Evolutionary conservation across 106 monocot genomes (phyloP).

Genomic region (Dioscorea zingiberensis): DNA sequence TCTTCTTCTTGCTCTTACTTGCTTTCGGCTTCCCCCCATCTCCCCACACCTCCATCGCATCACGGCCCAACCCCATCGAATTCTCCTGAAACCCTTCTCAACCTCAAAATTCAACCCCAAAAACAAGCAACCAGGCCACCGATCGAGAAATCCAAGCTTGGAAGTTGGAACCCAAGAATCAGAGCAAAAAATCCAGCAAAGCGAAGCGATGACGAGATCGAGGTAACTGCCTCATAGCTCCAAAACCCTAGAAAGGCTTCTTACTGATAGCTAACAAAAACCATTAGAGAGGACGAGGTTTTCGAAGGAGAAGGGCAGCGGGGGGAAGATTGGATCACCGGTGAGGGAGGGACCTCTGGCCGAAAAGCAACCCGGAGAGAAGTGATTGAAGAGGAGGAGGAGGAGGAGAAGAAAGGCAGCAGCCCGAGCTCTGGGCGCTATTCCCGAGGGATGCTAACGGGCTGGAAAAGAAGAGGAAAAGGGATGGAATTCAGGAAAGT

Average conservation of each 20-base stretch:
- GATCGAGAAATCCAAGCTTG: neutral
- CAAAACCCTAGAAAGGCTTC: neutral
- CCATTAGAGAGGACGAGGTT: neutral
- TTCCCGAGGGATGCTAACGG: slow-evolving; percentile 1
- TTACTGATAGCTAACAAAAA: too few relatives aligned
- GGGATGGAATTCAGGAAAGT: slow-evolving; percentile 1
- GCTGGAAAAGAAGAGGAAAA: slow-evolving; percentile 4
- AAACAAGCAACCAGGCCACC: neutral
- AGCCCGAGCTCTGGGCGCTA: slow-evolving; percentile 15
- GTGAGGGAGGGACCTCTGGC: neutral
- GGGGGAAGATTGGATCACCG: neutral
- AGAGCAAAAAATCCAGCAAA: neutral
- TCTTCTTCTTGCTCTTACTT: slow-evolving; percentile 20
- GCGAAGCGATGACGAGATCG: neutral
- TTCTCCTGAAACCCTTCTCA: slow-evolving; percentile 9
- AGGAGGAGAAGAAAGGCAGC: neutral
- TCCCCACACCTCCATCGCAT: slow-evolving; percentile 21
- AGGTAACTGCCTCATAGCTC: neutral
- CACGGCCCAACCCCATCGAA: slow-evolving; percentile 37
- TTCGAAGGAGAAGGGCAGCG: neutral
- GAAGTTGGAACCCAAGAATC: neutral
- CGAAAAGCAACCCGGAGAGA: neutral
- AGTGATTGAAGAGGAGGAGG: neutral
- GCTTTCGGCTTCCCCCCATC: slow-evolving; percentile 16
- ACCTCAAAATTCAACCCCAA: neutral